Base-by-base conservation (phyloP, 176 grass and related monocot species). In the Alopecurus myosuroides region DNA sequence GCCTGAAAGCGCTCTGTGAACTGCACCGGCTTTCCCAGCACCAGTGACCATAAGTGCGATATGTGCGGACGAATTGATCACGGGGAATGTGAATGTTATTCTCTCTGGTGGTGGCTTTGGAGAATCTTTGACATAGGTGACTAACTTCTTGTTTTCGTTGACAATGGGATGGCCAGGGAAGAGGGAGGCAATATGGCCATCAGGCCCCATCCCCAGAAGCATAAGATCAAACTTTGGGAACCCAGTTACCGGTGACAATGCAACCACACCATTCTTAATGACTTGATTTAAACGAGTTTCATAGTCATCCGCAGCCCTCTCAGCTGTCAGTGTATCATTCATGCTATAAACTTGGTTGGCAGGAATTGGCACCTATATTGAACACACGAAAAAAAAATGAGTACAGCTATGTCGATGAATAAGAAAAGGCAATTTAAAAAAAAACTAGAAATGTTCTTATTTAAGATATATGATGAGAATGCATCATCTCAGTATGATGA, bases 151-250 rank as follows among this genome's bases (percentile, higher is more conserved):
- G 46, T 77, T 79, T 73, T 95, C 93, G 4, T 91, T 77, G 17
- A 95, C 73, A 55, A 92, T 61, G 29, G 89, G 95, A 55, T 98
- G 95, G 9, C 91, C 91, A 46, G 95, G 93, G 73, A 98, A 98
- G 44, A 98, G 95, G 18, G 95, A 98, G 30, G 93, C 91, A 41
- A 95, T 63, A 49, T 98, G 95, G 29, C 95, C 95, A 88, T 95
- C 95, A 70, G 93, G 93, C 5, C 93, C 93, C 95, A 98, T 95
- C 39, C 95, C 91, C 39, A 98, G 49, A 58, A 98, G 89, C 91
- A 95, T 92, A 33, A 98, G 92, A 72, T 98, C 91, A 48, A 98
- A 93, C 73, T 82, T 76, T 50, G 92, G 92, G 71, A 95, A 90
- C 18, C 91, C 92, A 26, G 95, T 78, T 63, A 63, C 51, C 2